Base-by-base conservation (phyloP, 257 asterid genomes). In the Petrea volubilis region DNA sequence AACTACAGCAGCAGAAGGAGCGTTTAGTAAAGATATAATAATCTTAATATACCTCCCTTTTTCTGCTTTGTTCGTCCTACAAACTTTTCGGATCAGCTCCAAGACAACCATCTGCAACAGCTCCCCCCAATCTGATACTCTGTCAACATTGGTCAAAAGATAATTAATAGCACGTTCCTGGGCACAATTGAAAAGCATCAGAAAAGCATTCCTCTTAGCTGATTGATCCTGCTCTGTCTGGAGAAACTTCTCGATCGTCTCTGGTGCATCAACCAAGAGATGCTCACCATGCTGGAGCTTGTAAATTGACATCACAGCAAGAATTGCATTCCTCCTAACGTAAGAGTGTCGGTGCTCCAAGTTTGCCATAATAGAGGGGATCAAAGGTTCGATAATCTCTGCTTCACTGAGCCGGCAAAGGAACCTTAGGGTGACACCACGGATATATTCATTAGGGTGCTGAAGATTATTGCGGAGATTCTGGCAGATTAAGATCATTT, bases 251-350 rank as follows among this genome's bases (percentile, higher is more conserved):
- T 91, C 98, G 59, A 94, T 86, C 63, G 87, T 90, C 86, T 94
- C 99, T 3, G 99, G 99, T 59, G 99, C 99, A 83, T 94, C 99
- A 62, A 82, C 94, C 90, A 94, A 70, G 41, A 94, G 89, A 82
- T 94, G 98, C 77, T 94, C 97, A 0, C 99, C 97, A 0, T 94
- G 97, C 23, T 82, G 96, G 67, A 94, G 97, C 85, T 85, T 91
- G 90, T 86, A 90, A 58, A 94, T 90, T 11, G 99, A 76, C 99
- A 94, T 94, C 80, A 94, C 89, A 33, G 99, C 95, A 76, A 91
- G 97, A 75, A 94, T 88, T 5, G 99, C 99, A 71, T 87, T 90
- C 80, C 93, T 87, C 79, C 99, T 80, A 49, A 91, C 86, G 62
- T 85, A 92, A 11, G 98, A 95, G 81, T 91, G 84, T 6, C 98